Base-by-base conservation (phyloP, 1,139 yeast genomes). In the Suzukiozyma palmioleophila region DNA sequence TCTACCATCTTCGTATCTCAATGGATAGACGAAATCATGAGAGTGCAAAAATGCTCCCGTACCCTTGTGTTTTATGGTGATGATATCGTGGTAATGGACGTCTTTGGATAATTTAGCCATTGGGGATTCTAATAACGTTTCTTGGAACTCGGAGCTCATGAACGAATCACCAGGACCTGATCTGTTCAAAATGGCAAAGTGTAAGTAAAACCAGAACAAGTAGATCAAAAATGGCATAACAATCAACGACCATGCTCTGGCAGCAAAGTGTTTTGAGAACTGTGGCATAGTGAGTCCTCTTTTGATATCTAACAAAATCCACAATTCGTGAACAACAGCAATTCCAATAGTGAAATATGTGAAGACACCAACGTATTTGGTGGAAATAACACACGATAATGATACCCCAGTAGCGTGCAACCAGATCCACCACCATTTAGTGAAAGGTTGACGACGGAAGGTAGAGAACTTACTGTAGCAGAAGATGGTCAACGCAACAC, bases 101-200 rank as follows among this genome's bases (percentile, higher is more conserved):
- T 75, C 78, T 54, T 79, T 84, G 8, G 97, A 77, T 38, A 78
- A 78, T 52, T 66, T 75, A 3, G 94, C 86, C 54, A 87, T 59
- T 14, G 86, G 81, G 33, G 94, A 87, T 56, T 90, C 98, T 22
- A 79, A 79, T 41, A 92, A 73, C 12, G 96, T 83, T 57, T 88
- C 96, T 64, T 92, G 97, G 72, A 94, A 94, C 43, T 84, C 94
- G 3, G 92, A 72, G 13, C 94, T 78, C 98, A 94, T 94, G 61
- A 90, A 90, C 5, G 73, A 70, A 61, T 94, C 97, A 44, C 99
- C 99, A 6, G 97, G 94, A 26, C 99, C 99, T 1, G 97, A 89
- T 51, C 78, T 81, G 45, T 64, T 75, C 52, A 94, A 77, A 33
- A 92, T 73, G 30, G 80, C 75, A 62, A 94, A 92, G 62, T 94